Conservation (phyloP, 108 stramenopile species). For the Nitzschia inconspicua region DNA sequence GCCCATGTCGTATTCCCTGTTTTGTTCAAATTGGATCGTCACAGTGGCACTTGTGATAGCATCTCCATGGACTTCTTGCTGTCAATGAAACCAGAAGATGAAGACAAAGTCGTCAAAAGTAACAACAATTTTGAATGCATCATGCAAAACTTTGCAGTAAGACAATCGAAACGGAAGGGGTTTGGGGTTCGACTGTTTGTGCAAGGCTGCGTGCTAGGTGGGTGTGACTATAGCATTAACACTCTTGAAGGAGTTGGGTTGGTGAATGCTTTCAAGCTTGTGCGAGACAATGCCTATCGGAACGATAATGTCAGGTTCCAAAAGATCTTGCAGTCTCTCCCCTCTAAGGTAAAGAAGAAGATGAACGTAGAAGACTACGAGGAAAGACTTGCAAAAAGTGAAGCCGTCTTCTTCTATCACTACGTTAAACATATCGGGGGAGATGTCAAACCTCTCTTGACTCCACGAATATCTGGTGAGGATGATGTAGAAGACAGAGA, state of each 20-base stretch:
- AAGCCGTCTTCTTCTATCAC: conserved; percentile 88
- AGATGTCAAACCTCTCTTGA: background rate
- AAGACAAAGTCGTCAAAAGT: background rate
- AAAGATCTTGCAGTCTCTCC: conserved; percentile 38
- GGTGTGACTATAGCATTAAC: conserved; percentile 93
- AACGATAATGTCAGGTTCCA: conserved; percentile 43
- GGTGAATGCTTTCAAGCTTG: conserved; percentile 82
- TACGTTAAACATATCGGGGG: conserved; percentile 30
- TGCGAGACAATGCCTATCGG: conserved; percentile 62
- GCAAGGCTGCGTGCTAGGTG: conserved; percentile 89
- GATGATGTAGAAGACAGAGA: background rate
- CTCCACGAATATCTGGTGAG: background rate
- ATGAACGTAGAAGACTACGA: conserved; percentile 57
- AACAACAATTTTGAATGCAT: conserved; percentile 32
- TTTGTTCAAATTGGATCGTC: conserved; percentile 79
- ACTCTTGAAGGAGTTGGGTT: conserved; percentile 84
- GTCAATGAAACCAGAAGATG: conserved; percentile 1
- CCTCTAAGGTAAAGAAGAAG: conserved; percentile 25
- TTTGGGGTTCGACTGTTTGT: conserved; percentile 83
- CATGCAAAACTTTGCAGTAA: conserved; percentile 40
- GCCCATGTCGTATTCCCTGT: conserved; percentile 57
- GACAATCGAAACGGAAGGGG: conserved; percentile 48
- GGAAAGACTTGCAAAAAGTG: conserved; percentile 60
- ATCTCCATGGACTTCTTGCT: conserved; percentile 80
- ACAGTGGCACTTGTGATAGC: conserved; percentile 68